Base-by-base conservation (phyloP, 2,329 filamentous ascomycete species). In the Byssochlamys sp. region DNA sequence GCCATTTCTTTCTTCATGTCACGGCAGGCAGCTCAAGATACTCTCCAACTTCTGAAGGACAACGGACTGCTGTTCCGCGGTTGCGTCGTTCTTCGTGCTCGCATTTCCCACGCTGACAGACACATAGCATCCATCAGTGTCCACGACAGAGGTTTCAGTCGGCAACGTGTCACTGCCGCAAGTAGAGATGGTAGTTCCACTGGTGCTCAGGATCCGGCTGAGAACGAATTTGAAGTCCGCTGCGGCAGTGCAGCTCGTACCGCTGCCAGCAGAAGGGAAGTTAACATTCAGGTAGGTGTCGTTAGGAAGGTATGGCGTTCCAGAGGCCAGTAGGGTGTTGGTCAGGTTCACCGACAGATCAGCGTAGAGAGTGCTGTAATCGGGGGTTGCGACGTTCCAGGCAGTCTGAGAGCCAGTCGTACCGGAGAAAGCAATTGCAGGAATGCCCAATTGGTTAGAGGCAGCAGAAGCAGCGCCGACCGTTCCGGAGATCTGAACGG, bases 261-360 rank as follows among this genome's bases (percentile, higher is more conserved):
- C 70, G 1, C 67, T 71, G 0, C 82, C 79, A 4, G 50, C 59
- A 3, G 52, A 58, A 4, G 83, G 83, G 65, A 87, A 87, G 72
- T 89, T 89, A 63, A 89, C 84, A 62, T 89, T 89, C 31, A 89
- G 77, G 68, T 79, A 88, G 2, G 82, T 77, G 52, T 80, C 77
- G 0, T 74, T 64, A 0, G 86, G 85, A 2, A 89, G 76, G 65
- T 86, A 88, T 0, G 87, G 86, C 45, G 76, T 75, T 45, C 84
- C 84, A 0, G 80, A 77, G 1, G 70, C 75, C 28, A 86, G 66
- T 45, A 89, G 65, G 2, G 75, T 74, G 54, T 81, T 72, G 6
- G 83, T 84, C 4, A 89, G 66, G 27, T 79, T 81, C 11, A 80
- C 73, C 0, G 85, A 81, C 3, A 89, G 77, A 55, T 85, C 77